phyloP scores from a whole-genome alignment of 2,329 filamentous ascomycete genomes.

The Akanthomyces uredinophilus region DNA sequence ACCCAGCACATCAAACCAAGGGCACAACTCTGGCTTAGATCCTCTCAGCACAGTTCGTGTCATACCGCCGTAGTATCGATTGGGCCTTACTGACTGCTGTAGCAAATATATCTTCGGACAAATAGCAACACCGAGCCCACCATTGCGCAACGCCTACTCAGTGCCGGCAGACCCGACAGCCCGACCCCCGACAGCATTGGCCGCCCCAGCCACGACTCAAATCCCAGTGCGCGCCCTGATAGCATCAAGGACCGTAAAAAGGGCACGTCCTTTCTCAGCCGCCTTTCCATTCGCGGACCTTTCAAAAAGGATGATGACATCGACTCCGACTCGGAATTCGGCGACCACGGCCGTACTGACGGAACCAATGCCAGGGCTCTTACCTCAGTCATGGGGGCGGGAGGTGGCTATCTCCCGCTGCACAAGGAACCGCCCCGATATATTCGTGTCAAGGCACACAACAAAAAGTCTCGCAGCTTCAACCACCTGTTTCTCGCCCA shows the following conservation, averaged over 20 bases:
- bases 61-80: not conserved
- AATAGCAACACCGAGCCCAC: constrained; percentile 36
- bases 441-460: constrained; percentile 75
- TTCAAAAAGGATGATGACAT: constrained; percentile 66
- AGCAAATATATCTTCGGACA: constrained; percentile 38
- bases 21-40: constrained; percentile 29
- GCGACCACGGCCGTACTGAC: constrained; percentile 44
- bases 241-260: constrained; percentile 52
- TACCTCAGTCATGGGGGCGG: constrained; percentile 65
- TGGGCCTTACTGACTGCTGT: not conserved
- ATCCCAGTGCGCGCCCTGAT: constrained; percentile 17
- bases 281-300: constrained; percentile 63
- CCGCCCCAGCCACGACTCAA: constrained; percentile 39
- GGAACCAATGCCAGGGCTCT: constrained; percentile 81
- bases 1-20: constrained; percentile 22
- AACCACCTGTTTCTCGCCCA: constrained; percentile 87
- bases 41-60: constrained; percentile 32
- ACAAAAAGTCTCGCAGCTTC: constrained; percentile 79
- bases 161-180: constrained; percentile 47
- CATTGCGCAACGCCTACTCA: constrained; percentile 51
- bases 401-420: constrained; percentile 70
- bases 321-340: constrained; percentile 46
- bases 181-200: constrained; percentile 38
- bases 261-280: constrained; percentile 83
- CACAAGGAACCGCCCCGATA: constrained; percentile 88